Conservation (phyloP, 2,329 filamentous ascomycete genomes). For the Colletotrichum musae region DNA sequence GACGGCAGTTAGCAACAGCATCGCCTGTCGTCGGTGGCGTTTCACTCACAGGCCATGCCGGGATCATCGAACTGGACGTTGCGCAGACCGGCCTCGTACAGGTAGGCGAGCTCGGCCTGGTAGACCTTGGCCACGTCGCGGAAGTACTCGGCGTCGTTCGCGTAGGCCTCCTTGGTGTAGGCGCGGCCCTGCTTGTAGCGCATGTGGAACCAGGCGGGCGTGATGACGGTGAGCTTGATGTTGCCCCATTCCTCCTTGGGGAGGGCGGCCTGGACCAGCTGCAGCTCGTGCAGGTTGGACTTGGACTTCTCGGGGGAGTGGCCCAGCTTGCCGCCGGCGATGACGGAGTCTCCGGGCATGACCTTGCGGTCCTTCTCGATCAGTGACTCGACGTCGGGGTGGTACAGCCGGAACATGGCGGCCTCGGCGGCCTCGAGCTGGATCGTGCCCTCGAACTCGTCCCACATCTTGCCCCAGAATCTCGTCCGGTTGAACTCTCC, state of each 20-base stretch:
- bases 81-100: slow-evolving; percentile 74
- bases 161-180: slow-evolving; percentile 46
- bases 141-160: slow-evolving; percentile 68
- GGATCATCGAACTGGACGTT: slow-evolving; percentile 80
- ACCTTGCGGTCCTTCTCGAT: slow-evolving; percentile 68
- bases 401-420: slow-evolving; percentile 67
- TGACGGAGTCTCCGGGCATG: slow-evolving; percentile 70
- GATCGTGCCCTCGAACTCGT: slow-evolving; percentile 65
- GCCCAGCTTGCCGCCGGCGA: slow-evolving; percentile 62
- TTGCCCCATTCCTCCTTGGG: slow-evolving; percentile 64
- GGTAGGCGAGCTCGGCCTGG: slow-evolving; percentile 71
- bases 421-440: slow-evolving; percentile 66
- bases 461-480: slow-evolving; percentile 69
- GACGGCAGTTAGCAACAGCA: slow-evolving; percentile 18
- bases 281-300: slow-evolving; percentile 66
- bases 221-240: slow-evolving; percentile 70
- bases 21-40: no score
- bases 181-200: slow-evolving; percentile 47
- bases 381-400: slow-evolving; percentile 68
- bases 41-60: slow-evolving; percentile 73
- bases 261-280: slow-evolving; percentile 60
- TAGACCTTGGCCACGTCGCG: slow-evolving; percentile 76
- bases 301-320: slow-evolving; percentile 58
- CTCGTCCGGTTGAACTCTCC: slow-evolving; percentile 74
- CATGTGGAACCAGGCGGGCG: slow-evolving; percentile 63